A percentile compares a stretch with the other conserved stretches of the same genome.
phyloP scores from a whole-genome alignment of 73 alveolate species.

The Tetrahymena borealis region DNA sequence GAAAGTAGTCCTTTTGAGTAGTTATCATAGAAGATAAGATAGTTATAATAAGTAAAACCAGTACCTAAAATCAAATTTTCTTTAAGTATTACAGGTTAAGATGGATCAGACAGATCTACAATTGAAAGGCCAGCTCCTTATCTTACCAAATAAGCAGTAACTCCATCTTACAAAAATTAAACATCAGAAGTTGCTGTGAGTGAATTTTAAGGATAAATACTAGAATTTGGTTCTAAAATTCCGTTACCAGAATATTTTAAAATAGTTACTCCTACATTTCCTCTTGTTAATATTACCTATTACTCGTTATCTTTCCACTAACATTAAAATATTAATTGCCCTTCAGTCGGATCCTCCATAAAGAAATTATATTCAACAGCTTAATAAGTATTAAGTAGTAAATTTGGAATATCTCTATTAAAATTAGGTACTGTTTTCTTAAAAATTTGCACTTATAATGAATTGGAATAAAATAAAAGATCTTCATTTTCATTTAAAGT shows the following conservation, averaged over 20 bases:
- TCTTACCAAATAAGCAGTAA: background rate
- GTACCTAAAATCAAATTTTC: background rate
- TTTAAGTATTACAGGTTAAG: background rate
- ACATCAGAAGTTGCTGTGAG: background rate
- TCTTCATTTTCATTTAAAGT: background rate
- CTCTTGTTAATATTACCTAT: background rate
- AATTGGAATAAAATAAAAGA: background rate
- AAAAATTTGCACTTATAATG: background rate
- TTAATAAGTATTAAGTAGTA: background rate
- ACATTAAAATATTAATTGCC: background rate
- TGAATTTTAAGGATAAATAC: background rate
- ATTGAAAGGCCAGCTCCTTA: background rate
- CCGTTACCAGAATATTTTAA: background rate
- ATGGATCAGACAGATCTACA: background rate
- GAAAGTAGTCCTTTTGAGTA: background rate
- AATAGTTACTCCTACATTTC: background rate
- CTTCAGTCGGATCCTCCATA: background rate
- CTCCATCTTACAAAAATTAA: background rate
- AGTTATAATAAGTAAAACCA: background rate
- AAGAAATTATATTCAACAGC: background rate
- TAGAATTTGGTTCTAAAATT: background rate
- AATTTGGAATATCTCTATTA: background rate
- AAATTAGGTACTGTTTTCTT: background rate
- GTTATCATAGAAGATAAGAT: background rate
- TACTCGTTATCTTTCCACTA: background rate